A percentile compares a stretch with the other conserved stretches of the same genome.
Evolutionary conservation across 495 filamentous ascomycete genomes (phyloP).

Genomic region (Xylaria sp.): DNA sequence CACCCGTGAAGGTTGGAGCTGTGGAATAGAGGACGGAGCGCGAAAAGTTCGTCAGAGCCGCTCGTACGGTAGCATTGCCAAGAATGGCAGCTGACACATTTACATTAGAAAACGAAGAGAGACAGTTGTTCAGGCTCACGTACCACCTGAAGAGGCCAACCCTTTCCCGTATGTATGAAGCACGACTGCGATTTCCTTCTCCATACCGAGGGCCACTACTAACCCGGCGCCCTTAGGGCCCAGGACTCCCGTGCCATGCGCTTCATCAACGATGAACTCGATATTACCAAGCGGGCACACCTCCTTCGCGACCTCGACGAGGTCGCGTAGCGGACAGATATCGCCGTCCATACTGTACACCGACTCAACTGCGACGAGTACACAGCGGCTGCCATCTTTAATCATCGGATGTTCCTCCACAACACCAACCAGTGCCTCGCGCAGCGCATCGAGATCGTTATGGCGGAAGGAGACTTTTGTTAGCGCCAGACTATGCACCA

Average conservation of each 20-base stretch:
- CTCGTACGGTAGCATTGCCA: constrained; percentile 45
- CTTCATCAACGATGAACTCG: constrained; percentile 70
- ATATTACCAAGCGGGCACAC: constrained; percentile 58
- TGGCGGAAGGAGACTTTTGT: constrained; percentile 59
- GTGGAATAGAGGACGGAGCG: constrained; percentile 58
- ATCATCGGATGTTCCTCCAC: constrained; percentile 47
- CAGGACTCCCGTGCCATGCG: constrained; percentile 66
- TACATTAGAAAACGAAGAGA: background rate
- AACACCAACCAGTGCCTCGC: constrained; percentile 44
- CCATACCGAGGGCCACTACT: constrained; percentile 63
- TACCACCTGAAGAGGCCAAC: constrained; percentile 66
- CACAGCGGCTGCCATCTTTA: background rate
- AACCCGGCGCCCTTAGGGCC: constrained; percentile 63
- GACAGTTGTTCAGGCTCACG: background rate
- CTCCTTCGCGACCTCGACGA: constrained; percentile 60
- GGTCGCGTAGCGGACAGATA: constrained; percentile 61
- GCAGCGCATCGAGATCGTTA: constrained; percentile 57
- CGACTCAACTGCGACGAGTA: constrained; percentile 61
- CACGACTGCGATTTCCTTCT: constrained; percentile 64
- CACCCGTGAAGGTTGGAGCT: constrained; percentile 55
- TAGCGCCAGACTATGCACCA: constrained; percentile 60
- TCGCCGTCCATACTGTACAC: constrained; percentile 78
- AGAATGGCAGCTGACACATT: constrained; percentile 40
- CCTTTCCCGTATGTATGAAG: constrained; percentile 66
- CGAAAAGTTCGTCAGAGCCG: constrained; percentile 52